Conservation (phyloP, 345 rosid species). For the Lepidium didymum region DNA sequence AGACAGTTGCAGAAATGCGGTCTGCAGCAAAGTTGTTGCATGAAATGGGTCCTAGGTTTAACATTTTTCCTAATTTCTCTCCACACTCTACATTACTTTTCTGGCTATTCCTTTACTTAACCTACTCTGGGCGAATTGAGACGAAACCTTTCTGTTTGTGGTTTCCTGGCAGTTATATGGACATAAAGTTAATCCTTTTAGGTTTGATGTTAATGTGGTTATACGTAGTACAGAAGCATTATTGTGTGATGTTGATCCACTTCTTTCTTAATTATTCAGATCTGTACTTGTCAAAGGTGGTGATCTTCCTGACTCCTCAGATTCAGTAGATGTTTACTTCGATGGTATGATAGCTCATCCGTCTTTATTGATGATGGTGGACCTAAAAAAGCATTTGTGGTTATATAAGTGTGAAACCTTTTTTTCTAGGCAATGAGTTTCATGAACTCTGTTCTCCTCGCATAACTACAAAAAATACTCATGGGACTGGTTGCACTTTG, state of each 20-base stretch:
- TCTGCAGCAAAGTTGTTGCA: conserved; percentile 68
- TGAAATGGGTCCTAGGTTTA: conserved; percentile 75
- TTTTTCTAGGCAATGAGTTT: conserved; percentile 46
- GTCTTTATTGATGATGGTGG: neutral
- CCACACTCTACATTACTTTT: neutral
- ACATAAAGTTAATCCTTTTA: neutral
- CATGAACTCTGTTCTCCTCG: conserved; percentile 64
- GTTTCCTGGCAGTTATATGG: neutral
- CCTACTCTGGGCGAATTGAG: neutral
- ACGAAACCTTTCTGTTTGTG: neutral
- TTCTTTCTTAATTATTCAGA: conserved; percentile 35
- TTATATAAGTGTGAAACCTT: neutral
- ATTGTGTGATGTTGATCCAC: neutral
- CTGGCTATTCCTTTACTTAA: neutral
- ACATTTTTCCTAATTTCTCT: conserved; percentile 3
- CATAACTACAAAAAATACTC: conserved; percentile 66
- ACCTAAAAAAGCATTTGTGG: neutral
- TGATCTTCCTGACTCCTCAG: conserved; percentile 73
- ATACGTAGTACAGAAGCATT: neutral
- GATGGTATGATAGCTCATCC: conserved; percentile 44
- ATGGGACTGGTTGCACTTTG: conserved; percentile 96
- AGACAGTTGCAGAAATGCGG: conserved; percentile 68
- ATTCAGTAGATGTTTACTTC: conserved; percentile 79
- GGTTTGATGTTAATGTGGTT: neutral
- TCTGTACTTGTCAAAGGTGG: conserved; percentile 93